A percentile compares a stretch with the other conserved stretches of the same genome.
phyloP scores from a whole-genome alignment of 352 stramenopile species.

The Globisporangium cylindrosporum region DNA sequence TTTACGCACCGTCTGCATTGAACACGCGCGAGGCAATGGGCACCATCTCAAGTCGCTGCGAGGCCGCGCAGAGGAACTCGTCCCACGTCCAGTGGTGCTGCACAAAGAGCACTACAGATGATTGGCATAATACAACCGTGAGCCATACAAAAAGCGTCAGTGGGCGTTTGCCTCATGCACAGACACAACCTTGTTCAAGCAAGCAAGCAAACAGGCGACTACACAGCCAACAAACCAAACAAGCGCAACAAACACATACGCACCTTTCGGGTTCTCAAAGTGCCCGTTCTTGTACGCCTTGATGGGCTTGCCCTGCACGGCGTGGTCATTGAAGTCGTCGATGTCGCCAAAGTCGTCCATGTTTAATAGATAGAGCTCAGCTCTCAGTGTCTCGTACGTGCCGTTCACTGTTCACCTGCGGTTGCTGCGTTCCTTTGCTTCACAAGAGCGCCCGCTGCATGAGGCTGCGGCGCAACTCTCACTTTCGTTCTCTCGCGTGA shows the following conservation, averaged over 20 bases:
- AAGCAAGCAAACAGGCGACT: not conserved
- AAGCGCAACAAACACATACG: too few relatives aligned
- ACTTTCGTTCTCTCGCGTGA: not conserved
- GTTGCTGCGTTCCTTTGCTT: not conserved
- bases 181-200: not conserved
- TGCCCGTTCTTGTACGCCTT: conserved; percentile 78
- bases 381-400: not conserved
- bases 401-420: too few relatives aligned
- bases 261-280: conserved; percentile 76
- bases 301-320: conserved; percentile 73
- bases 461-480: not conserved
- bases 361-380: not conserved
- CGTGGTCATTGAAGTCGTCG: conserved; percentile 79
- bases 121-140: not conserved
- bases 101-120: conserved; percentile 56
- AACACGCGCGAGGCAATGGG: conserved; percentile 81
- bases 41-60: conserved; percentile 79
- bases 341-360: conserved; percentile 80
- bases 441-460: not conserved
- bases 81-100: conserved; percentile 85
- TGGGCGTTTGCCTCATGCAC: not conserved
- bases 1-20: conserved; percentile 64
- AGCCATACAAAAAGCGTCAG: not conserved
- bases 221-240: too few relatives aligned
- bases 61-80: conserved; percentile 81